Evolutionary conservation across 2,329 filamentous ascomycete species (phyloP), one percentile per base, ranked within the genome.

Genomic region (Neurospora sp.): DNA sequence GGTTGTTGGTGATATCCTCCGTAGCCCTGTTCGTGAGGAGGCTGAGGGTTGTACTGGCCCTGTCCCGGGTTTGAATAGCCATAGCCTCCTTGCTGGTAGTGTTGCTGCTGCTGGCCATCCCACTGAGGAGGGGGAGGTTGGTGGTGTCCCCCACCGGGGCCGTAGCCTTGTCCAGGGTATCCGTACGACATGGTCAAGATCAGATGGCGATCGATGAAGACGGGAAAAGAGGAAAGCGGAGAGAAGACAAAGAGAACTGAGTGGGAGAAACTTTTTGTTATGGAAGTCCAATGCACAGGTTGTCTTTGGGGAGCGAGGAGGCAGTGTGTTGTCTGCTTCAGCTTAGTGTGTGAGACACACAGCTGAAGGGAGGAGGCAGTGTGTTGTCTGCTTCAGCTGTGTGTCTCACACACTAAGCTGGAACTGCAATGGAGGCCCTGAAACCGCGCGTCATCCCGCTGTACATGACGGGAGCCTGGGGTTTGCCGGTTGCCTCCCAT

Each of bases 131-230:
- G 70, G 17, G 66, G 70, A 52, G 66, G 66, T 28, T 69, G 68
- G n/a, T 71, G 67, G 68, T 71, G 70, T 66, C 68, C 62, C 36
- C 69, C 67, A 38, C 72, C 72, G 33, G 75, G 75, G 69, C 75
- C 75, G 72, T 76, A 72, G 42, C 74, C 74, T 70, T 75, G 75
- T 66, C 76, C 76, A 46, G 75, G 75, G 39, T 71, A 76, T 19
- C 73, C 73, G 66, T 67, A 70, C 28, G 66, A 67, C 19, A 68
- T 46, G 36, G 38, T 52, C 28, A 71, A 66, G 4, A 66, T 46
- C 28, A 38, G 62, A n/a, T 39, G 38, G 19, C n/a, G 67, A 52
- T 68, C 28, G 42, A 52, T 58, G 28, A 46, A 43, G 13, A 62
- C 28, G 23, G 13, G 52, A 9, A 62, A 62, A 62, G 28, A 62